These are phyloP conservation scores for Dissophora globulifera DNA, from an alignment of 192 early-diverging fungal species.

Conservation along the genomic window DNA sequence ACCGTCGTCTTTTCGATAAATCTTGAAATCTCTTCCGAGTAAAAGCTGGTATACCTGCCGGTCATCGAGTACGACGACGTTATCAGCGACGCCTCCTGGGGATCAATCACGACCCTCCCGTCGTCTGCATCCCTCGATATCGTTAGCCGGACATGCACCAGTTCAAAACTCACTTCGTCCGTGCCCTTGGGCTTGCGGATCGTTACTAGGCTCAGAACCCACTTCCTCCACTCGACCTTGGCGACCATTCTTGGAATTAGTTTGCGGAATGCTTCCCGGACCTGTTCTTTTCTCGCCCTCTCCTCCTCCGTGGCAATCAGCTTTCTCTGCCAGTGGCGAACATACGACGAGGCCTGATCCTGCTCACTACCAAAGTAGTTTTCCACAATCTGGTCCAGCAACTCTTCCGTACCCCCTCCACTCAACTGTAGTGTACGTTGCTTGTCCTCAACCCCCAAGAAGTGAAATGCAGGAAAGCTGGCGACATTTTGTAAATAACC, in stretches of 20 bases:
- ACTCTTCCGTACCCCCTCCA: neutral
- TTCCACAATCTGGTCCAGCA: constrained; percentile 13
- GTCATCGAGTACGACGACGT: neutral
- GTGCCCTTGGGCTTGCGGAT: neutral
- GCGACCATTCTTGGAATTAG: neutral
- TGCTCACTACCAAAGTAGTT: neutral
- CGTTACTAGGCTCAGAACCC: constrained; percentile 7
- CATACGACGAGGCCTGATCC: no score
- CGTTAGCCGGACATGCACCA: constrained; percentile 12
- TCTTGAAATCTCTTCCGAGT: neutral
- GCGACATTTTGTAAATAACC: neutral
- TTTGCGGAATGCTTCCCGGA: neutral
- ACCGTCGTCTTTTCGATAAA: neutral
- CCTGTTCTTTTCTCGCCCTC: no score
- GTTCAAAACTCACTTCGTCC: constrained; percentile 1
- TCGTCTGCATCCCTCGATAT: neutral
- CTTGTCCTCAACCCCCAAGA: neutral
- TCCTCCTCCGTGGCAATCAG: no score
- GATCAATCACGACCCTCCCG: neutral
- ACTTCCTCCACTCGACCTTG: neutral
- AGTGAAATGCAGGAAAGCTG: constrained; percentile 1
- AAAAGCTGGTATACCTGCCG: constrained; percentile 14
- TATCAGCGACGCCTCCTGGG: constrained; percentile 2
- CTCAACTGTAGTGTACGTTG: neutral
- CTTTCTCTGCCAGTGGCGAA: no score